Evolutionary conservation across 192 early-diverging fungal genomes (phyloP), one percentile per base, ranked within the genome.

Genomic region (Pilobolus umbonatus): DNA sequence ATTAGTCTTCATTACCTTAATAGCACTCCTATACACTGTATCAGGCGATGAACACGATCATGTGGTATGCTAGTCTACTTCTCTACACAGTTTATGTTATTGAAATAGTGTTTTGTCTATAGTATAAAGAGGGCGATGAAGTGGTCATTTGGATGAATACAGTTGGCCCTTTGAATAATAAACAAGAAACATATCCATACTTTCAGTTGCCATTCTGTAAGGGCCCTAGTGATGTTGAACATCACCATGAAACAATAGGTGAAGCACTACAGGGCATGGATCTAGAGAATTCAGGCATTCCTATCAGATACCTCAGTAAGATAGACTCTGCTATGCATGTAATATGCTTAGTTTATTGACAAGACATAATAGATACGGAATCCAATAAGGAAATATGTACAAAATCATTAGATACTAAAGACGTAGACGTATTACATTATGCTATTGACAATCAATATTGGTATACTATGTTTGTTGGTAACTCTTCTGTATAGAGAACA

Each of bases 241-340:
- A 91, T 58, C 80, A 85, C 60, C 89, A 91, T 61, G 89, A 91
- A 64, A 82, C 86, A 10, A 66, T 91, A 21, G 89, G 86, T 17
- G 89, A 91, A 61, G 89, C 88, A 2, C 67, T 91, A 14, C 64
- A 87, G 36, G 89, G 89, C 47, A 80, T 90, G 77, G 84, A 90
- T 34, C 74, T 91, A 31, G 75, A 78, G 49, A 84, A 84, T 61
- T 74, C 83, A 29, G 89, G 89, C 21, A 80, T 89, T 32, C 74
- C 78, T 0, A 86, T 91, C 44, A 59, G 65, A n/a, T 91, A 81
- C 68, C 48, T 71, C 30, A 58, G 88, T 89, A 55, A 64, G 22
- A 22, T n/a, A 3, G 14, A 12, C 1, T 22, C 21, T 38, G 53
- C n/a, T n/a, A n/a, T n/a, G n/a, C n/a, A n/a, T n/a, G n/a, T n/a